Percentiles rank a stretch among this genome's conserved stretches.
These are phyloP conservation scores for Clavulina sp. DNA, from an alignment of 768 basidiomycete species.

Conservation along the genomic window DNA sequence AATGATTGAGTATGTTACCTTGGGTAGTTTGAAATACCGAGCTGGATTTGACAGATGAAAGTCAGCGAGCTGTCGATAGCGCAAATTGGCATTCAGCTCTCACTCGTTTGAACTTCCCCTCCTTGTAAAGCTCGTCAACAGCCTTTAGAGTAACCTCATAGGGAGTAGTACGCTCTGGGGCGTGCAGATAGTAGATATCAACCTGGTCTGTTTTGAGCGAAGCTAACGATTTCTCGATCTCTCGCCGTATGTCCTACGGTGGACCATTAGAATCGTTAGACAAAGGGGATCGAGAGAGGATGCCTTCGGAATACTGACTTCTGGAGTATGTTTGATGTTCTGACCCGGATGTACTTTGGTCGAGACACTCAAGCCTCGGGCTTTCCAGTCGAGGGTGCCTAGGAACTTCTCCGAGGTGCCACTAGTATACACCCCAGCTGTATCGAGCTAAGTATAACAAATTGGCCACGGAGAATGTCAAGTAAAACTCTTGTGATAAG, in stretches of 20 bases:
- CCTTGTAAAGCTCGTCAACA: constrained; percentile 31
- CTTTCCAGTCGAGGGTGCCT: too few species aligned
- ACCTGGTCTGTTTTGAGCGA: constrained; percentile 5
- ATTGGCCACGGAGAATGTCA: not conserved
- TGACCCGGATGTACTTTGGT: too few species aligned
- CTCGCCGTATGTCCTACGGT: too few species aligned
- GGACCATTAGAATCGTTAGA: too few species aligned
- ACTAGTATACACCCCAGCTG: constrained; percentile 24
- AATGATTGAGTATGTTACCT: too few species aligned
- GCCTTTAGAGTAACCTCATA: constrained; percentile 31
- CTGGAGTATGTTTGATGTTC: too few species aligned
- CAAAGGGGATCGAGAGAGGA: too few species aligned
- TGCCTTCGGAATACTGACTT: too few species aligned
- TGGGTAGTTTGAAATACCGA: constrained; percentile 29
- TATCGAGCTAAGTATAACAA: too few species aligned
- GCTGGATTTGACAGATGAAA: too few species aligned
- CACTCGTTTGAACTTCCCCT: constrained; percentile 30
- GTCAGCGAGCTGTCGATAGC: constrained; percentile 17
- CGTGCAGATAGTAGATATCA: constrained; percentile 31
- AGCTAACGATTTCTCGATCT: constrained; percentile 7
- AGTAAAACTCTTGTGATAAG: constrained; percentile 15
- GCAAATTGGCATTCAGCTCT: not conserved
- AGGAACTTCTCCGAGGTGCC: constrained; percentile 35
- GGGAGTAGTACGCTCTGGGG: constrained; percentile 25
- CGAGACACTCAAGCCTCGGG: too few species aligned